Evolutionary conservation across 2,329 filamentous ascomycete species (phyloP).

Genomic region (Balansia obtecta): DNA sequence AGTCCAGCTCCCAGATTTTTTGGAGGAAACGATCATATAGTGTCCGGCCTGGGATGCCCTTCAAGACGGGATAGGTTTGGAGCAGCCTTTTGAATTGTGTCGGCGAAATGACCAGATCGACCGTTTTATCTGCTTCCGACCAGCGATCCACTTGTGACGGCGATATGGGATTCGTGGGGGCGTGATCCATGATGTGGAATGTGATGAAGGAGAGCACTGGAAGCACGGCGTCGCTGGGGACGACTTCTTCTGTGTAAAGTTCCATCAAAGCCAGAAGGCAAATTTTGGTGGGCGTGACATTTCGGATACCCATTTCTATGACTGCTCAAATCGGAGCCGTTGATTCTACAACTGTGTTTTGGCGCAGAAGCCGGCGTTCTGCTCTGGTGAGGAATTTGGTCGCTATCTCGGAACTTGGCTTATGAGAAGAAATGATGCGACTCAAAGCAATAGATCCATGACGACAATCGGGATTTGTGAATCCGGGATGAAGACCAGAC

Average conservation of each 20-base stretch:
- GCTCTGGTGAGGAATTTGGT: too few species aligned
- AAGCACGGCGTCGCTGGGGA: slow-evolving; percentile 59
- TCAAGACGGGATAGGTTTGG: slow-evolving; percentile 34
- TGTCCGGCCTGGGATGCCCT: slow-evolving; percentile 58
- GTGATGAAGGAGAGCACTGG: slow-evolving; percentile 70
- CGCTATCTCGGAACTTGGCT: too few species aligned
- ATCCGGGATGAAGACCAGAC: too few species aligned
- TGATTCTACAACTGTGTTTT: not conserved
- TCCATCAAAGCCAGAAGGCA: slow-evolving; percentile 69
- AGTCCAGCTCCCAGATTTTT: slow-evolving; percentile 74
- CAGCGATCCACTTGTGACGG: slow-evolving; percentile 25
- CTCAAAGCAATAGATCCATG: too few species aligned
- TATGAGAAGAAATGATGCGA: not conserved
- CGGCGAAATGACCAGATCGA: slow-evolving; percentile 41
- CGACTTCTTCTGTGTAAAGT: slow-evolving; percentile 61
- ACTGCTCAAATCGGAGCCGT: not conserved
- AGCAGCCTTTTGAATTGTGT: slow-evolving; percentile 49
- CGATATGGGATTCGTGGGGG: slow-evolving; percentile 15
- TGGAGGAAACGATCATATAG: slow-evolving; percentile 80
- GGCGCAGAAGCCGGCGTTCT: not conserved
- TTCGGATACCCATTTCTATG: slow-evolving; percentile 59
- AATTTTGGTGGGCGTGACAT: slow-evolving; percentile 80
- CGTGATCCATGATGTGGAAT: slow-evolving; percentile 48
- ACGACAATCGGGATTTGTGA: too few species aligned
- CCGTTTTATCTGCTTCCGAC: slow-evolving; percentile 35